Percentiles rank a stretch among this genome's conserved stretches.
These are phyloP conservation scores for Pelargonium citronellum DNA, from an alignment of 441 rosid species.

Conservation along the genomic window DNA sequence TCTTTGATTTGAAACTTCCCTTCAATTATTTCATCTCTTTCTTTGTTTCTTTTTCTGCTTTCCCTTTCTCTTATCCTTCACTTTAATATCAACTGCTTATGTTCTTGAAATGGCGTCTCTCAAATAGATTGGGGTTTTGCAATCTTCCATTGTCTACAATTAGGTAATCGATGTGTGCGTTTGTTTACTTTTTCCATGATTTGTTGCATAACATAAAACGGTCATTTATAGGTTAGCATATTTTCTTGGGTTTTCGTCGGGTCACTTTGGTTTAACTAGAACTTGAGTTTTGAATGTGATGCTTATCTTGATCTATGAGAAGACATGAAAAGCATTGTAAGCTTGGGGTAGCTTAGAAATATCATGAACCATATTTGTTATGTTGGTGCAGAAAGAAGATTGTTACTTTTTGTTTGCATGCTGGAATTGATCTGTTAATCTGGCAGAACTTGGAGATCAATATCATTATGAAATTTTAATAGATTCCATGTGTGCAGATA, in stretches of 20 bases:
- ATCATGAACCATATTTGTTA: conserved; percentile 11
- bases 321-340: neutral
- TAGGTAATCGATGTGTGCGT: neutral
- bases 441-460: neutral
- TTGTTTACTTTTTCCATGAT: neutral
- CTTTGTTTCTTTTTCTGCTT: neutral
- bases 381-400: neutral
- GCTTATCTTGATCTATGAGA: neutral
- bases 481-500: conserved; percentile 26
- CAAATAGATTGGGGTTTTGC: neutral
- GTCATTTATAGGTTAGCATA: too few relatives aligned
- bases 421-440: neutral
- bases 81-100: conserved; percentile 12
- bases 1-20: neutral
- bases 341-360: neutral
- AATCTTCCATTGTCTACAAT: neutral
- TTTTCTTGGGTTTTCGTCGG: neutral
- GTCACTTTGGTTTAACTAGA: conserved; percentile 4
- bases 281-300: neutral
- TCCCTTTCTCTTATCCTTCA: neutral
- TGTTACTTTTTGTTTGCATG: neutral
- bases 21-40: neutral
- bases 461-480: neutral
- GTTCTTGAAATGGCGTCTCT: neutral
- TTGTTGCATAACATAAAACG: too few relatives aligned